Conservation (phyloP, 495 filamentous ascomycete species). For the Cercophora newfieldiana region DNA sequence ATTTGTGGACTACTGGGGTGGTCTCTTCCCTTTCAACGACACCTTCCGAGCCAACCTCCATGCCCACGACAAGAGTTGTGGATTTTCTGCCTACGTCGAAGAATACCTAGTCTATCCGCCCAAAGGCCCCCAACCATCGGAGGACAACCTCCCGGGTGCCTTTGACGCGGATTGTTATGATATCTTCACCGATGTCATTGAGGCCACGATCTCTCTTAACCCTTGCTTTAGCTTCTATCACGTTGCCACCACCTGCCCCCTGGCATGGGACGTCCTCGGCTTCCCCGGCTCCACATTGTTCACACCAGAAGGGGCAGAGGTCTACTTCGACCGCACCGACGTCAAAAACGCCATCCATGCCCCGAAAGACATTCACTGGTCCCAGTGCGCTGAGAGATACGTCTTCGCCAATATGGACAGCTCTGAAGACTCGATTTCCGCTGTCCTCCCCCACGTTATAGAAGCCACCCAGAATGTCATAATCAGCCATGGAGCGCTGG, state of each 20-base stretch:
- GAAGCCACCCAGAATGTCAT: slow-evolving; percentile 68
- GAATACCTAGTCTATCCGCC: slow-evolving; percentile 70
- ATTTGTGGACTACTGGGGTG: slow-evolving; percentile 62
- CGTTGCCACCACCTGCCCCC: slow-evolving; percentile 70
- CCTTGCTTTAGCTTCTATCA: slow-evolving; percentile 83
- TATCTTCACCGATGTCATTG: slow-evolving; percentile 55
- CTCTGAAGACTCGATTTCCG: slow-evolving; percentile 50
- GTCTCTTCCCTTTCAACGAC: slow-evolving; percentile 65
- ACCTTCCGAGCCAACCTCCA: slow-evolving; percentile 63
- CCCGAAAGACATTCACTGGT: slow-evolving; percentile 58
- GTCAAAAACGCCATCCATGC: slow-evolving; percentile 76
- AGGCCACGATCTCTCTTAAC: slow-evolving; percentile 61
- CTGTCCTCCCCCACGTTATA: slow-evolving; percentile 68
- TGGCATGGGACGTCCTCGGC: slow-evolving; percentile 69
- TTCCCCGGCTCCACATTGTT: slow-evolving; percentile 54
- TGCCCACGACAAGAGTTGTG: slow-evolving; percentile 56
- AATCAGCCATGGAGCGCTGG: slow-evolving; percentile 64
- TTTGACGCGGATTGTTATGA: slow-evolving; percentile 30
- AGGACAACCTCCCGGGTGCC: slow-evolving; percentile 19
- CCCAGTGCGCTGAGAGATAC: slow-evolving; percentile 49
- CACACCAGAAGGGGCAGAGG: slow-evolving; percentile 52
- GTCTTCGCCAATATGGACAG: slow-evolving; percentile 59
- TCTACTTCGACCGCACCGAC: slow-evolving; percentile 79
- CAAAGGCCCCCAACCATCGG: slow-evolving; percentile 40
- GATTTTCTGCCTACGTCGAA: slow-evolving; percentile 62